Conservation (phyloP, 129 eudicot species). For the Flaveria brownii region DNA sequence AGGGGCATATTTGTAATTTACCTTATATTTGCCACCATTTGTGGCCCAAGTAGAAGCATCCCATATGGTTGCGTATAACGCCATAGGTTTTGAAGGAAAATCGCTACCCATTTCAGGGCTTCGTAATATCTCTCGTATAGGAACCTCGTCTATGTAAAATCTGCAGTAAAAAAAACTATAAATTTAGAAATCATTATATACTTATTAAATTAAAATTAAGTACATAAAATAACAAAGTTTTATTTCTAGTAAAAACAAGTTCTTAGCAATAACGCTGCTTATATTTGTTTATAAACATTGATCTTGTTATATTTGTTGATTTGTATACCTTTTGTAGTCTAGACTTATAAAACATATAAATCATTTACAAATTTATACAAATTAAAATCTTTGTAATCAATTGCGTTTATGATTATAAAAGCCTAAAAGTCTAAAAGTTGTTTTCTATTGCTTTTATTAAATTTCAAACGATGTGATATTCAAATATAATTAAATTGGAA, state of each 20-base stretch:
- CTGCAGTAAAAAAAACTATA: conserved; percentile 33
- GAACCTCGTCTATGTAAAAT: conserved; percentile 79
- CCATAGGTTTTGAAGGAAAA: conserved; percentile 94
- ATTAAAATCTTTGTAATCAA: neutral
- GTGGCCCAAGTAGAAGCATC: conserved; percentile 98
- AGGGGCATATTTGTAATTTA: conserved; percentile 86
- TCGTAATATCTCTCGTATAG: conserved; percentile 66
- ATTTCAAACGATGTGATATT: neutral
- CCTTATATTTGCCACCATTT: conserved; percentile 74
- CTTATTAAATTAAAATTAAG: no score
- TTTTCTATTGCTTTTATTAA: neutral
- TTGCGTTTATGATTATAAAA: neutral
- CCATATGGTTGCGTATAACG: conserved; percentile 92
- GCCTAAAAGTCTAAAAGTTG: neutral
- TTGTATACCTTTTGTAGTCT: no score
- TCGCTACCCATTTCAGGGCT: conserved; percentile 72
- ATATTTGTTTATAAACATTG: no score
- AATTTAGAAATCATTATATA: no score
- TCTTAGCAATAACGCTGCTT: no score
- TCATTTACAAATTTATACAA: no score
- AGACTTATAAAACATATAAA: neutral
- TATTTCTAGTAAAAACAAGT: no score
- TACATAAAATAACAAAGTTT: no score
- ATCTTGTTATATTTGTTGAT: no score
- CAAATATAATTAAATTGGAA: neutral